These are phyloP conservation scores for Dentipellis fragilis DNA, from an alignment of 768 basidiomycete species.

Conservation along the genomic window DNA sequence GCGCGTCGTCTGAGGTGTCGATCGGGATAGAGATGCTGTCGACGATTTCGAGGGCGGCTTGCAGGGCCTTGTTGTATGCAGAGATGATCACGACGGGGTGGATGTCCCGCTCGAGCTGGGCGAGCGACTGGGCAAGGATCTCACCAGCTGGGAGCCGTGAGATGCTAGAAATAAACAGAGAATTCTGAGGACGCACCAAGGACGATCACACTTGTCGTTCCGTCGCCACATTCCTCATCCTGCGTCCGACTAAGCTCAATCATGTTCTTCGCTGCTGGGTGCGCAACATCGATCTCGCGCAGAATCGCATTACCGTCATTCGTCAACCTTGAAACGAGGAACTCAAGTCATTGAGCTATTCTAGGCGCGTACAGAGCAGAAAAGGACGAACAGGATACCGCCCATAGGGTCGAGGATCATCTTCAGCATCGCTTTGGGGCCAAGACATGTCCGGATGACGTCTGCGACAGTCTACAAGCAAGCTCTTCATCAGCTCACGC, in stretches of 20 bases:
- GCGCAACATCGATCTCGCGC: conserved; percentile 96
- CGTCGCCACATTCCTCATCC: conserved; percentile 98
- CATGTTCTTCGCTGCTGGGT: conserved; percentile 99
- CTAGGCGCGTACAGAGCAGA: background rate
- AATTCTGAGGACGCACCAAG: conserved; percentile 47
- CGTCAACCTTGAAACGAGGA: conserved; percentile 51
- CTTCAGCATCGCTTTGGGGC: conserved; percentile 97
- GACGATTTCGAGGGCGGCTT: conserved; percentile 84
- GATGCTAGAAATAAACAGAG: background rate
- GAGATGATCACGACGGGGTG: conserved; percentile 99
- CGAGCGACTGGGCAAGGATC: conserved; percentile 89
- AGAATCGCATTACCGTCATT: conserved; percentile 99
- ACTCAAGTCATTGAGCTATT: background rate
- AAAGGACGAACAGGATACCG: conserved; percentile 72
- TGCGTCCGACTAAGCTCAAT: conserved; percentile 96
- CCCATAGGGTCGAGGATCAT: conserved; percentile 99
- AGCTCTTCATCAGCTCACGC: background rate
- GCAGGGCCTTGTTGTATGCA: conserved; percentile 93
- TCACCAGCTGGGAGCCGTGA: conserved; percentile 68
- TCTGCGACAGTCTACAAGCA: conserved; percentile 80
- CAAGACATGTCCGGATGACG: conserved; percentile 94
- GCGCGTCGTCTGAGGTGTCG: conserved; percentile 70
- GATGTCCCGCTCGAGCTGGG: conserved; percentile 91
- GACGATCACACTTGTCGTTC: conserved; percentile 97
- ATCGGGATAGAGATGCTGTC: conserved; percentile 84